These are phyloP conservation scores for Colletotrichum shisoi DNA, from an alignment of 2,329 filamentous ascomycete genomes.

Conservation along the genomic window DNA sequence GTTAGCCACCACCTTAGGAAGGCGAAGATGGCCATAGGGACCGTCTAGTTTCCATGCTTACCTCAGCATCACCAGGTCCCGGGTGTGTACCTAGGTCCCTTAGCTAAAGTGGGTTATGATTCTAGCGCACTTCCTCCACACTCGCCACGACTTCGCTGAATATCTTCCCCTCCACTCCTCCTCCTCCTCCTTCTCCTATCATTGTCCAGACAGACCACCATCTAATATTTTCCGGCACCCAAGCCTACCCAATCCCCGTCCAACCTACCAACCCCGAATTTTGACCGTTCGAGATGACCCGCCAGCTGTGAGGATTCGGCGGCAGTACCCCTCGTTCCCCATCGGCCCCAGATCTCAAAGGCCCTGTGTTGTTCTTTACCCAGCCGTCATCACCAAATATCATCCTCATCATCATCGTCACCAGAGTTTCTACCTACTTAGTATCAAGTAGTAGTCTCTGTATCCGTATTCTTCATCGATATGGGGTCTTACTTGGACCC, in stretches of 20 bases:
- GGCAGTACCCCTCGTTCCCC: slow-evolving; percentile 15
- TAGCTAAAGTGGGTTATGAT: slow-evolving; percentile 2
- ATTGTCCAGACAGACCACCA: slow-evolving; percentile 27
- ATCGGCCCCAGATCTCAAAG: neutral
- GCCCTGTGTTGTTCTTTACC: neutral
- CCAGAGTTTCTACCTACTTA: neutral
- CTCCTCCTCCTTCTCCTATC: slow-evolving; percentile 11
- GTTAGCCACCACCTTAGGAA: neutral
- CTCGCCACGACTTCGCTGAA: slow-evolving; percentile 9
- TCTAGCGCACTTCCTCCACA: slow-evolving; percentile 9
- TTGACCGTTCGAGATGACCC: slow-evolving; percentile 27
- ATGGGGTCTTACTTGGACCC: neutral
- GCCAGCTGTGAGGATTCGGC: slow-evolving; percentile 16
- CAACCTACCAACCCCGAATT: slow-evolving; percentile 30
- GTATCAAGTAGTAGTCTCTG: too few species aligned
- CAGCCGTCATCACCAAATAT: too few species aligned
- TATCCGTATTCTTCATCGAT: neutral
- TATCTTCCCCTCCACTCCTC: slow-evolving; percentile 4
- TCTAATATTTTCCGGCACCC: slow-evolving; percentile 15
- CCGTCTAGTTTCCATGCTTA: neutral
- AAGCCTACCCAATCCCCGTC: neutral
- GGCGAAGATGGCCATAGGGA: neutral
- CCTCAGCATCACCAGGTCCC: neutral
- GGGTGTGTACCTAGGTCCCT: too few species aligned
- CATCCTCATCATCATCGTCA: neutral